These are phyloP conservation scores for Boletellus sp. DNA, from an alignment of 768 basidiomycete species.

Conservation along the genomic window DNA sequence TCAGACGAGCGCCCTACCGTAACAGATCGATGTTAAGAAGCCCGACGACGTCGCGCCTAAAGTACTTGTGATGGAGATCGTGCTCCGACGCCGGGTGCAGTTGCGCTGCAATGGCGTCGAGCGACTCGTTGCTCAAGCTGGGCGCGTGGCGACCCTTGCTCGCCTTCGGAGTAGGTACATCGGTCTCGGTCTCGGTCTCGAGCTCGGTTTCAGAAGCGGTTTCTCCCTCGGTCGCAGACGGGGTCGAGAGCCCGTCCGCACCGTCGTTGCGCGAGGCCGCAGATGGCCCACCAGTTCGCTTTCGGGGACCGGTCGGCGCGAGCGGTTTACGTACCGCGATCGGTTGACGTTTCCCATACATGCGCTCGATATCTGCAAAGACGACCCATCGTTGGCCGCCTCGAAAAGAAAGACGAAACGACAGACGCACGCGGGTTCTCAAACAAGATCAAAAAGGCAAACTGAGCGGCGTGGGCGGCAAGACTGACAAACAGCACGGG, in stretches of 20 bases:
- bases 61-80: constrained; percentile 87
- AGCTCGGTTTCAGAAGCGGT: constrained; percentile 69
- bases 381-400: background rate
- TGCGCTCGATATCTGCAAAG: constrained; percentile 86
- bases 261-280: constrained; percentile 19
- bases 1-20: constrained; percentile 48
- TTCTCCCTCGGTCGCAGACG: constrained; percentile 67
- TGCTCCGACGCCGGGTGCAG: constrained; percentile 59
- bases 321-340: constrained; percentile 82
- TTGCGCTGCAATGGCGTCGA: background rate
- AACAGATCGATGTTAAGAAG: constrained; percentile 81
- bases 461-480: constrained; percentile 93
- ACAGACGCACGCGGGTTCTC: constrained; percentile 92
- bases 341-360: constrained; percentile 89
- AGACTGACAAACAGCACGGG: constrained; percentile 89
- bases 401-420: background rate
- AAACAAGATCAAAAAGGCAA: constrained; percentile 92
- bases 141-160: background rate
- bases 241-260: constrained; percentile 45
- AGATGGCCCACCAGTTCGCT: constrained; percentile 11
- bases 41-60: constrained; percentile 81
- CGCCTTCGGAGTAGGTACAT: constrained; percentile 20
- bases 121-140: constrained; percentile 4
- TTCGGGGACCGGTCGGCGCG: constrained; percentile 22
- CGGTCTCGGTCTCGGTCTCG: constrained; percentile 58